Percentiles rank a stretch among this genome's conserved stretches.
These are phyloP conservation scores for Phlebopus sp. DNA, from an alignment of 1,284 basidiomycete genomes.

Conservation along the genomic window DNA sequence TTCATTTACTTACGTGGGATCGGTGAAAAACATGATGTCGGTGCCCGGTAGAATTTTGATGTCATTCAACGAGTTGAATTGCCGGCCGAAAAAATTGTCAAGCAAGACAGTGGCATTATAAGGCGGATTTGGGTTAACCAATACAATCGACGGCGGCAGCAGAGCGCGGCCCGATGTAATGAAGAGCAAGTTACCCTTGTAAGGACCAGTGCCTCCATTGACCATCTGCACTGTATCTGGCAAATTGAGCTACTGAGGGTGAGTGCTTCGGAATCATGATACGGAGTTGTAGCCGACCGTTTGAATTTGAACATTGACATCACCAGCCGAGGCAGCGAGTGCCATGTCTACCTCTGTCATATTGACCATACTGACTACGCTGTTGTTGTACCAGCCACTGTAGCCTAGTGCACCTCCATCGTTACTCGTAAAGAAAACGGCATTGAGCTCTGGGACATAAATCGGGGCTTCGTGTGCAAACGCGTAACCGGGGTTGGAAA, in stretches of 20 bases:
- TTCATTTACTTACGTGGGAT: conserved; percentile 49
- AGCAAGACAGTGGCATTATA: conserved; percentile 61
- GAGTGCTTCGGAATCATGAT: background rate
- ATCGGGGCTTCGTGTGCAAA: conserved; percentile 77
- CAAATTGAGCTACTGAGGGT: conserved; percentile 41
- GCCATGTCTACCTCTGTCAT: conserved; percentile 44
- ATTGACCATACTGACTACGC: conserved; percentile 43
- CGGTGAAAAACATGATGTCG: conserved; percentile 65
- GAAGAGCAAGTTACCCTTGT: conserved; percentile 59
- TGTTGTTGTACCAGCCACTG: conserved; percentile 45
- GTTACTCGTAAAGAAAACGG: conserved; percentile 53
- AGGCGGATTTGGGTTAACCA: conserved; percentile 63
- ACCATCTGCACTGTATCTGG: conserved; percentile 60
- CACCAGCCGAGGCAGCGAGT: conserved; percentile 31
- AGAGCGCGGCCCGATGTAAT: conserved; percentile 65
- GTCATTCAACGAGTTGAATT: conserved; percentile 83
- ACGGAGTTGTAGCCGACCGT: conserved; percentile 38
- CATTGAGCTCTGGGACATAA: conserved; percentile 56
- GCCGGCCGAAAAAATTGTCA: conserved; percentile 72
- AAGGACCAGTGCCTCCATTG: conserved; percentile 74
- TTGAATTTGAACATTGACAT: conserved; percentile 54
- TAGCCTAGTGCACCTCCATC: conserved; percentile 41
- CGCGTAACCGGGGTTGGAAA: conserved; percentile 55
- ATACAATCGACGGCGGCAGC: conserved; percentile 59
- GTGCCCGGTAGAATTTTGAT: conserved; percentile 69